Base-by-base conservation (phyloP, 352 stramenopile genomes). In the Globisporangium mamillatum region DNA sequence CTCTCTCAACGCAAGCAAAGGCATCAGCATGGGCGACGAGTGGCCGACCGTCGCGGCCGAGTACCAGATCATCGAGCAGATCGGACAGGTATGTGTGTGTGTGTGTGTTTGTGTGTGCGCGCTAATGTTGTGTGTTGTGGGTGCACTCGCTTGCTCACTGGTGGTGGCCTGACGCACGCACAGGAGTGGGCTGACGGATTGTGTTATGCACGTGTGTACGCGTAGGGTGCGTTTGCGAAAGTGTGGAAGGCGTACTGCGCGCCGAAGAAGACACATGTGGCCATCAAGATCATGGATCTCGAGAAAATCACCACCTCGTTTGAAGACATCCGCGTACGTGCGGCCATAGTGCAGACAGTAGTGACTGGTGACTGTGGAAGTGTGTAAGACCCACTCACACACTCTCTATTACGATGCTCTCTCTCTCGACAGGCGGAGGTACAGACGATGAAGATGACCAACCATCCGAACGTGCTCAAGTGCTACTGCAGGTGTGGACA, bases 271-370 rank as follows among this genome's bases (percentile, higher is more conserved):
- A 82, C 80, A 60, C 80, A 95, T 68, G 89, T 98, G 68, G 97
- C 97, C 46, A 98, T 99, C 69, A 99, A 99, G 79, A 98, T 99
- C 68, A 98, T 99, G 85, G 98, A 99, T 80, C 84, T 99, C 36
- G 98, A 99, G 79, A 98, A 99, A 78, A 98, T 99, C 68, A 98
- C 97, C 57, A 98, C 95, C 24, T 98, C 86, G 78, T 96, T 96
- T 76, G 88, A 95, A 75, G 89, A 96, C 69, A 96, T 96, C 55
- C 88, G 89, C 16, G 88, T 93, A 70, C 53, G 80, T 78, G 6
- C 7, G 53, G 14, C 29, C 36, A 14, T n/a, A 20, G n/a, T 57
- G 20, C 50, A 22, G 10, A 10, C 9, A 29, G 14, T n/a, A 18
- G 18, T 38, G 53, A 50, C 41, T 46, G 38, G 9, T 44, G 12